phyloP scores from a whole-genome alignment of 192 early-diverging fungal species.

The Funneliformis mosseae region DNA sequence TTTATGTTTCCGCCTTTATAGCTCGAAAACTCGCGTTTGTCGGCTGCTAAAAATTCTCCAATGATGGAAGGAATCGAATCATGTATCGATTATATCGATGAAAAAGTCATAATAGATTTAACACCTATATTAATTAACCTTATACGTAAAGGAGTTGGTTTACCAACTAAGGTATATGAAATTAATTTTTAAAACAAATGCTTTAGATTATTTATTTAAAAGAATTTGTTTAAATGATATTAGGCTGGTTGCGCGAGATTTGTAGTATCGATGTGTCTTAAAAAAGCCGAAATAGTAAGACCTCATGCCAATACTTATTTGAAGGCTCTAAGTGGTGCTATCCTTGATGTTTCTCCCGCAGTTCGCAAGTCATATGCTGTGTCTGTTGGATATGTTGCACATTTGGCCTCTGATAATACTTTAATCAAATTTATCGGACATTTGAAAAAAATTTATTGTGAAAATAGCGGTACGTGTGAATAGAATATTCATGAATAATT shows the following conservation, averaged over 20 bases:
- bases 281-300: constrained; percentile 62
- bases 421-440: constrained; percentile 68
- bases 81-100: constrained; percentile 76
- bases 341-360: constrained; percentile 77
- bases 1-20: background rate
- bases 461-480: constrained; percentile 52
- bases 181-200: background rate
- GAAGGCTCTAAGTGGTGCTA: constrained; percentile 74
- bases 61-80: constrained; percentile 91
- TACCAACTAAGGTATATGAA: constrained; percentile 72
- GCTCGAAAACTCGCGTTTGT: constrained; percentile 78
- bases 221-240: background rate
- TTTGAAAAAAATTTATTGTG: constrained; percentile 75
- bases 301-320: constrained; percentile 73
- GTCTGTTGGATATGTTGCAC: constrained; percentile 78
- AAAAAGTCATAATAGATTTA: constrained; percentile 62
- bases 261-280: constrained; percentile 76
- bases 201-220: background rate
- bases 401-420: constrained; percentile 58
- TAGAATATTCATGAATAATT: background rate
- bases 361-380: constrained; percentile 86
- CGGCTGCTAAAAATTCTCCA: constrained; percentile 85
- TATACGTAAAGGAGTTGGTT: constrained; percentile 81
- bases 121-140: constrained; percentile 70
- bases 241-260: constrained; percentile 89